Evolutionary conservation across 345 rosid genomes (phyloP).

Genomic region (Acer campestre): DNA sequence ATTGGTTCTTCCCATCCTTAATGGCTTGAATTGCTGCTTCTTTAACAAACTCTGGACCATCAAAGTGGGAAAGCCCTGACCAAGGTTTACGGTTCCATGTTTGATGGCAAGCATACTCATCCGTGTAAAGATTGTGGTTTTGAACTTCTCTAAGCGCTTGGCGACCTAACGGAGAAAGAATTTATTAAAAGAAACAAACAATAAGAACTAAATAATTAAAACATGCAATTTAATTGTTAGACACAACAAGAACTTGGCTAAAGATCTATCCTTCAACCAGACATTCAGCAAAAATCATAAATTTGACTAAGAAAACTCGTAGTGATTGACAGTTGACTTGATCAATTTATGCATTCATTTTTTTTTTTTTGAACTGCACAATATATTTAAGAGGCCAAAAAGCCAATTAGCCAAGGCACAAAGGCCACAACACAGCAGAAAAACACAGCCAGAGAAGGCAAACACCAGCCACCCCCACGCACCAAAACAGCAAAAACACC

Average conservation of each 20-base stretch:
- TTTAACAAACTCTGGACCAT: constrained; percentile 93
- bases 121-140: constrained; percentile 90
- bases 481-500: too few species aligned
- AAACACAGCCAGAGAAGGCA: too few species aligned
- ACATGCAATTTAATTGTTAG: neutral
- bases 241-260: neutral
- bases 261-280: neutral
- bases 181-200: neutral
- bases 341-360: neutral
- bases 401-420: too few species aligned
- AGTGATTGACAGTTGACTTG: neutral
- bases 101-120: constrained; percentile 85
- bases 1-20: constrained; percentile 88
- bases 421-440: too few species aligned
- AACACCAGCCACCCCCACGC: too few species aligned
- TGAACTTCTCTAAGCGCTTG: constrained; percentile 90
- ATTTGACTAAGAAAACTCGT: neutral
- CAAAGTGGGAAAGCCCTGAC: constrained; percentile 98
- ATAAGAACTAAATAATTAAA: neutral
- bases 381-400: too few species aligned
- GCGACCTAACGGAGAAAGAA: constrained; percentile 54
- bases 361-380: too few species aligned
- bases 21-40: constrained; percentile 95
- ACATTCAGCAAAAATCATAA: neutral
- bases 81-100: constrained; percentile 88